These are phyloP conservation scores for Populus trichocarpa DNA, from an alignment of 441 rosid genomes.

Conservation along the genomic window DNA sequence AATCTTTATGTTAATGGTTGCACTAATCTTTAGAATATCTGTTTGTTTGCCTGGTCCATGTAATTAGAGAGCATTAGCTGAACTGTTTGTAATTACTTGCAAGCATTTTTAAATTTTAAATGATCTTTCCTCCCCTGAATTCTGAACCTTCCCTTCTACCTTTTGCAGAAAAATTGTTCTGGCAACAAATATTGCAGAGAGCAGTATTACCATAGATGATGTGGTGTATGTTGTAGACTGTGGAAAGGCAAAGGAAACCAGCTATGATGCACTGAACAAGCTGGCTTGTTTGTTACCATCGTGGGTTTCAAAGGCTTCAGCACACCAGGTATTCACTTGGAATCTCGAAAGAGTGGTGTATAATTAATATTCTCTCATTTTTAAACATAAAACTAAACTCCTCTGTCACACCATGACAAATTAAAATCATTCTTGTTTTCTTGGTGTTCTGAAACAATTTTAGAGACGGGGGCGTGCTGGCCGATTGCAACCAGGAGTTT, in stretches of 20 bases:
- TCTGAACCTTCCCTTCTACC: neutral
- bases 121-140: neutral
- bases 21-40: neutral
- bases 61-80: neutral
- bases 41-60: neutral
- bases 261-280: constrained; percentile 96
- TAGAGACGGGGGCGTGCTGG: constrained; percentile 99
- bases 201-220: constrained; percentile 96
- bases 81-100: neutral
- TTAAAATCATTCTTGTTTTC: neutral
- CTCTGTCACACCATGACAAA: constrained; percentile 6
- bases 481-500: constrained; percentile 92
- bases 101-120: neutral
- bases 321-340: constrained; percentile 66
- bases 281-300: constrained; percentile 89
- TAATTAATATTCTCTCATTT: constrained; percentile 9
- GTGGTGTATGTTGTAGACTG: constrained; percentile 94
- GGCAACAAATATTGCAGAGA: constrained; percentile 98
- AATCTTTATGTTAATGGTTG: constrained; percentile 6
- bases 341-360: constrained; percentile 4
- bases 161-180: constrained; percentile 81
- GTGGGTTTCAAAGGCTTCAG: constrained; percentile 97
- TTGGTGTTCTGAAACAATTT: constrained; percentile 24
- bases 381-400: constrained; percentile 12
- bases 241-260: constrained; percentile 95